A percentile compares a stretch with the other conserved stretches of the same genome.
phyloP scores from a whole-genome alignment of 352 stramenopile genomes.

The Thalassiosira mediterranea region DNA sequence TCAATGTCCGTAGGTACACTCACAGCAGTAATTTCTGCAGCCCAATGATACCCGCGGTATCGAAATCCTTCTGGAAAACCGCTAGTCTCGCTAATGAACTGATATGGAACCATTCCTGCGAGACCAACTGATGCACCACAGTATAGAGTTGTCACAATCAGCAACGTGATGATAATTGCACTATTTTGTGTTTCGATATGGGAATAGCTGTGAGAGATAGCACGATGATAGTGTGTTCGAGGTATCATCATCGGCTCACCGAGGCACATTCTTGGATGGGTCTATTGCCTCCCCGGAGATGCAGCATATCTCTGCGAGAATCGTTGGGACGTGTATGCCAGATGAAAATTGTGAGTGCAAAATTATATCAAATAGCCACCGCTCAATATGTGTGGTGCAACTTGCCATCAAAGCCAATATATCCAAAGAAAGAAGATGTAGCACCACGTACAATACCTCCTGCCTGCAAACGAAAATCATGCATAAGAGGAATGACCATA shows the following conservation, averaged over 20 bases:
- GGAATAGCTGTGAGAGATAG: no score
- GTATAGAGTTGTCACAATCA: constrained; percentile 80
- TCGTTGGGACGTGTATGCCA: no score
- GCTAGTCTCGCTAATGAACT: constrained; percentile 75
- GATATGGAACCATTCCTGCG: constrained; percentile 89
- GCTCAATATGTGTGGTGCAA: no score
- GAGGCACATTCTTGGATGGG: constrained; percentile 84
- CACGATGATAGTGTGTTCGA: no score
- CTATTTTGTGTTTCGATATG: no score
- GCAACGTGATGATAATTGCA: constrained; percentile 87
- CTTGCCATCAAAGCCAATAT: constrained; percentile 95
- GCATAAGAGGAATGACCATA: no score
- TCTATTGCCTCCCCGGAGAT: constrained; percentile 78
- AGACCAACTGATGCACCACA: constrained; percentile 89
- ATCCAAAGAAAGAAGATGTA: constrained; percentile 91
- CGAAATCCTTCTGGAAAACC: constrained; percentile 63
- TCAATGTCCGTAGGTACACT: constrained; percentile 19
- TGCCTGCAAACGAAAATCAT: no score
- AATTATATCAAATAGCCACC: no score
- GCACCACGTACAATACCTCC: constrained; percentile 58
- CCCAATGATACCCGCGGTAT: constrained; percentile 44
- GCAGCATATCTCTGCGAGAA: constrained; percentile 93
- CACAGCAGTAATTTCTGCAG: constrained; percentile 86
- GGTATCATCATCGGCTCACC: no score
- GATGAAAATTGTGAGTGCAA: no score